Evolutionary conservation across 371 early-diverging fungal species (phyloP), one percentile per base, ranked within the genome.

Genomic region (Mucor circinelloides): DNA sequence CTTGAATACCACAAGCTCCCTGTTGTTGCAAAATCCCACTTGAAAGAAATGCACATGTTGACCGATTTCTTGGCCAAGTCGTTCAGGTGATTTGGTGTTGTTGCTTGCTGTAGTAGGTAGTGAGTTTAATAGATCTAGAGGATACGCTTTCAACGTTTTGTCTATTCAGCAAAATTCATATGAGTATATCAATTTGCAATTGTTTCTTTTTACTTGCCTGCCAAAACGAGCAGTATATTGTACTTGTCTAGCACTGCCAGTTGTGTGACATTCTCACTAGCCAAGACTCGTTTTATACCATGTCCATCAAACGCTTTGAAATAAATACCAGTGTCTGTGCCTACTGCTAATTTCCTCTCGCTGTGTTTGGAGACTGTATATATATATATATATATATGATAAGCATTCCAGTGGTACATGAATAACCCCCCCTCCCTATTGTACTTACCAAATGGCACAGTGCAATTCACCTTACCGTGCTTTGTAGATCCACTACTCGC

Each of bases 251-350:
- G 30, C 27, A 76, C 50, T 19, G 64, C 68, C 6, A 76, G 19
- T 32, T 76, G 76, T 1, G 73, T 70, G 1, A 76, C 70, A 21
- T 67, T 60, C 46, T 63, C 66, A 3, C 32, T 30, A 23, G 67
- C 56, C 12, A 76, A 30, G 0, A 67, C 68, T 28, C 50, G 34
- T n/a, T 25, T 55, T 12, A 61, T 40, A 8, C 31, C 56, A 36
- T 17, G 36, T 27, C 36, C 25, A 27, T 58, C 59, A 17, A 60
- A 34, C 15, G 27, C 27, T 40, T 67, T 74, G 21, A 76, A 77
- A 69, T 83, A 93, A 17, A 95, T 79, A 10, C 95, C 95, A 7
- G 75, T 72, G 54, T 94, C 94, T 2, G 94, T 92, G 21, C 93
- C 95, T 36, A 94, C 79, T 6, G 84, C 87, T 34, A 91, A 78